Base-by-base conservation (phyloP, 2,329 filamentous ascomycete species). In the Simplicillium sp. region DNA sequence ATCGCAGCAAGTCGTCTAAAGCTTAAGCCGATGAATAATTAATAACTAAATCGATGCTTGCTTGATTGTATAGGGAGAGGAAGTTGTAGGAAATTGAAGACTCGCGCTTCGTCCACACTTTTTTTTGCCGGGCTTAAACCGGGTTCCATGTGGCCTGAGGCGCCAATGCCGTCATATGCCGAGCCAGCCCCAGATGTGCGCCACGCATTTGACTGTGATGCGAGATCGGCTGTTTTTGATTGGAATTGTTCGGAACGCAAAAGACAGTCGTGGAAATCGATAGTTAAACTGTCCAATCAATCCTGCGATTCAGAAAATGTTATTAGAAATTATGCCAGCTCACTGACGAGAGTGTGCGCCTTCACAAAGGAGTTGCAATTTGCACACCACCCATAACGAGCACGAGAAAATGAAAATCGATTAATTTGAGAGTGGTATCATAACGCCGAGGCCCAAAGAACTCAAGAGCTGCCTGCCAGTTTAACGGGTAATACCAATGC, bases 1-100 rank as follows among this genome's bases (percentile, higher is more conserved):
- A 39, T 39, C 41, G 45, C 44, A 50, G 42, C 44, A 44, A 50
- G 50, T 53, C 57, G 59, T 61, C 45, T 51, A 49, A 42, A 20
- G 36, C 25, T 36, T 16, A 31, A n/a, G 39, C 20, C 31, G 41
- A 40, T 36, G 44, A 38, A 16, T 29, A 9, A 38, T 38, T 29
- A 33, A 4, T 20, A 31, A 18, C 14, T 20, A n/a, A 31, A 38
- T 11, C 34, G 37, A n/a, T 6, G 14, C 9, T 46, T 44, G 41
- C 36, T 41, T 39, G 38, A 36, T 29, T 47, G 45, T 41, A 41
- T 40, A 39, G 36, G 37, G 46, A 35, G 40, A 7, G 11, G 32
- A 28, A 32, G 29, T 38, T 28, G 29, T 29, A 40, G 36, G 38
- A 40, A 35, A 37, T 39, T 43, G 37, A 33, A 33, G 41, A n/a